These are phyloP conservation scores for Penicillium sp. DNA, from an alignment of 2,329 filamentous ascomycete species.

Conservation along the genomic window DNA sequence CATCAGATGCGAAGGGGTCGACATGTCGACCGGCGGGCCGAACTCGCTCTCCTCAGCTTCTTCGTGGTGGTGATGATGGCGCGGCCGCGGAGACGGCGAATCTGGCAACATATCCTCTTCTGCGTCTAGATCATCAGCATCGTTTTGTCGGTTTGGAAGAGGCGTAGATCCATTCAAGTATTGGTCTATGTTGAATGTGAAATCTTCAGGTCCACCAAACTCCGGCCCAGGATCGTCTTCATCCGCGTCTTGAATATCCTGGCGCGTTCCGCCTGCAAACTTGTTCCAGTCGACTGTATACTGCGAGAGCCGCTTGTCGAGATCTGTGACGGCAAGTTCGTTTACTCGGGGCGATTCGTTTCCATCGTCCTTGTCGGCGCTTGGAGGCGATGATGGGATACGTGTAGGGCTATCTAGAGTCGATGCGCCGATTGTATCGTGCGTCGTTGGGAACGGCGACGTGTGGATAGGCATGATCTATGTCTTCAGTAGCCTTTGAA, in stretches of 20 bases:
- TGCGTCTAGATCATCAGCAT: conserved; percentile 10
- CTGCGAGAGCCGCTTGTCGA: conserved; percentile 38
- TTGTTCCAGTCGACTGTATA: conserved; percentile 39
- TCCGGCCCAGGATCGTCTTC: conserved; percentile 32
- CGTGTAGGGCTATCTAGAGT: conserved; percentile 32
- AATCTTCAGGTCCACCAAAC: conserved; percentile 39
- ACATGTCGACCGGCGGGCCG: conserved; percentile 41
- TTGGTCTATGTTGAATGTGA: conserved; percentile 39
- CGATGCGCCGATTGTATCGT: conserved; percentile 41
- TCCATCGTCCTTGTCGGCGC: conserved; percentile 2
- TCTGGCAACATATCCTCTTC: conserved; percentile 17
- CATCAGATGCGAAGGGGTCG: conserved; percentile 39
- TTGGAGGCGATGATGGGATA: conserved; percentile 10
- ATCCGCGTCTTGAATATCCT: conserved; percentile 21
- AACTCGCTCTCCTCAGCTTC: conserved; percentile 40
- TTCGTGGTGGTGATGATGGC: conserved; percentile 21
- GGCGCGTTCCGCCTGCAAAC: conserved; percentile 27
- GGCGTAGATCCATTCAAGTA: conserved; percentile 23
- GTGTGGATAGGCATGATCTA: conserved; percentile 38
- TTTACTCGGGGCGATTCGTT: conserved; percentile 18
- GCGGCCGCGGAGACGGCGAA: conserved; percentile 17
- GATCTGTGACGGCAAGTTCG: conserved; percentile 26
- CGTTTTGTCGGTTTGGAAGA: neutral
- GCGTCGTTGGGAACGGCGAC: conserved; percentile 37
- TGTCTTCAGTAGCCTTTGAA: neutral